phyloP scores from a whole-genome alignment of 768 basidiomycete genomes.

The Psilocybe tampanensis region DNA sequence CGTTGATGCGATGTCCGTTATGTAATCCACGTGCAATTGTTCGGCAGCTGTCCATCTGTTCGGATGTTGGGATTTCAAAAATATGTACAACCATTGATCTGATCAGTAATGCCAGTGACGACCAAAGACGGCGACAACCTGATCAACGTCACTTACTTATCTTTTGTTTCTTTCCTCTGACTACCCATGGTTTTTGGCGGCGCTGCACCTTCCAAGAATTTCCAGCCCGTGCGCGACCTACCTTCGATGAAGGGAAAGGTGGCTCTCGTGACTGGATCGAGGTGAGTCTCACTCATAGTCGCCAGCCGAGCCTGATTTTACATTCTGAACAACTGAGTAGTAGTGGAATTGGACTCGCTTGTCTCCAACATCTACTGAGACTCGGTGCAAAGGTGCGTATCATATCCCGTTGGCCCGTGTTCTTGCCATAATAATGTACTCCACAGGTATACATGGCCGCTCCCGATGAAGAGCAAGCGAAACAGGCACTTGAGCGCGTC shows the following conservation, averaged over 20 bases:
- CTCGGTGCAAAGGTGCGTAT: constrained; percentile 48
- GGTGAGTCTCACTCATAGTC: constrained; percentile 6
- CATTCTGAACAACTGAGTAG: constrained; percentile 22
- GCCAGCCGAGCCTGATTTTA: too few species aligned
- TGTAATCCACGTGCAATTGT: too few species aligned
- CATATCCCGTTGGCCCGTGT: too few species aligned
- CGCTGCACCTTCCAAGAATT: constrained; percentile 15
- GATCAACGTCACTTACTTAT: background rate
- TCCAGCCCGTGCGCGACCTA: constrained; percentile 15
- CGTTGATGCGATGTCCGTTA: too few species aligned
- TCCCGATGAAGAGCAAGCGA: constrained; percentile 46
- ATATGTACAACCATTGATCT: too few species aligned
- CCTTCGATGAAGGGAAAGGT: constrained; percentile 46
- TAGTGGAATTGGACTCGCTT: constrained; percentile 45
- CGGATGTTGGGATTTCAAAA: too few species aligned
- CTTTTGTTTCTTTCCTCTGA: background rate
- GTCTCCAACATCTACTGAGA: constrained; percentile 49
- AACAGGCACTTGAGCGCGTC: constrained; percentile 39
- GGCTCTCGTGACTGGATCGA: constrained; percentile 53
- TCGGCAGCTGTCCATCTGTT: too few species aligned
- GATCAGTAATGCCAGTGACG: too few species aligned
- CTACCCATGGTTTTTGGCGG: constrained; percentile 10
- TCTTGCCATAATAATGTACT: background rate
- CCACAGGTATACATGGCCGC: constrained; percentile 51
- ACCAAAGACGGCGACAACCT: background rate